These are phyloP conservation scores for Phialophora expanda DNA, from an alignment of 2,329 filamentous ascomycete genomes.

Conservation along the genomic window DNA sequence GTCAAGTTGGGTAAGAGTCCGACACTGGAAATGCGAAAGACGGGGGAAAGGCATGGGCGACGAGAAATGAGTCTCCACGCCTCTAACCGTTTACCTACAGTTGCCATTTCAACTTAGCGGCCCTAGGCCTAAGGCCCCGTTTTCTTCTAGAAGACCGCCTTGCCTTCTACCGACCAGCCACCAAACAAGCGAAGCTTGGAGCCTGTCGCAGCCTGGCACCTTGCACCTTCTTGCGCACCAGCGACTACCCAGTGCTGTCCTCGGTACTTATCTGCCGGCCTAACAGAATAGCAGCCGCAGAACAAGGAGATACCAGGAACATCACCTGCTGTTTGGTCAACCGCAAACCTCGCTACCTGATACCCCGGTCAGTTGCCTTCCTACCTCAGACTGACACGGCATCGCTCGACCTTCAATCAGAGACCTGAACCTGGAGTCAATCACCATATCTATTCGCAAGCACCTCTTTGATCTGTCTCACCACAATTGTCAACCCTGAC, in stretches of 20 bases:
- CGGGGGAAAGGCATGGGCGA: constrained; percentile 18
- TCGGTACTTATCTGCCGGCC: constrained; percentile 1
- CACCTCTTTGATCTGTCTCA: not conserved
- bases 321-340: not conserved
- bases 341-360: not conserved
- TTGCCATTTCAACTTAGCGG: constrained; percentile 10
- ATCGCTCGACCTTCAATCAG: not conserved
- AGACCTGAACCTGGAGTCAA: not conserved
- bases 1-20: not conserved
- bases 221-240: not conserved
- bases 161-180: constrained; percentile 29
- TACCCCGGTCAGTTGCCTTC: constrained; percentile 10
- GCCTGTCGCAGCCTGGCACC: not conserved
- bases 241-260: not conserved
- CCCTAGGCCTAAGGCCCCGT: constrained; percentile 18
- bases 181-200: constrained; percentile 13
- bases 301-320: not conserved
- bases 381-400: constrained; percentile 6
- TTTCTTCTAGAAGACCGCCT: constrained; percentile 33
- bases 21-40: constrained; percentile 9
- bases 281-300: not conserved
- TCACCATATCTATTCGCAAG: constrained; percentile 4
- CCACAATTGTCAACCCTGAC: not conserved
- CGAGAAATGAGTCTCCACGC: constrained; percentile 5
- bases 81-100: constrained; percentile 15